Conservation (phyloP, 148 eudicot genomes). For the Nepenthes mirabilis region DNA sequence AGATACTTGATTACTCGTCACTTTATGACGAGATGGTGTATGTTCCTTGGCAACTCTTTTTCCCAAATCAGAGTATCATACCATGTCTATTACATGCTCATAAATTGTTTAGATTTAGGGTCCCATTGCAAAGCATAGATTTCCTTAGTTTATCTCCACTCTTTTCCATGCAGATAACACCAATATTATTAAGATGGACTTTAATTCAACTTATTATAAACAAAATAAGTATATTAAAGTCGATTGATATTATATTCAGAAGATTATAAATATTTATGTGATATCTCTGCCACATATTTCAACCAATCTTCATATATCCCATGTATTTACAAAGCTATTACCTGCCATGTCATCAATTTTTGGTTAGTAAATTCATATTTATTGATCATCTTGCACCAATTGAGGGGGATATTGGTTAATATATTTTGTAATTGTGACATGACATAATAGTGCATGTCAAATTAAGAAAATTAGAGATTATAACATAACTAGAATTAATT, state of each 20-base stretch:
- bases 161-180: conserved; percentile 4
- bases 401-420: conserved; percentile 18
- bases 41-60: neutral
- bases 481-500: no score
- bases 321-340: neutral
- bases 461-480: no score
- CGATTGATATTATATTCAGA: neutral
- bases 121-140: neutral
- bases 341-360: neutral
- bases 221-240: neutral
- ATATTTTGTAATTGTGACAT: no score
- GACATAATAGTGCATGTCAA: no score
- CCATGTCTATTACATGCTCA: neutral
- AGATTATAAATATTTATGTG: neutral
- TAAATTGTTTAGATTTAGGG: neutral
- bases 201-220: neutral
- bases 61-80: neutral
- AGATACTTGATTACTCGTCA: neutral
- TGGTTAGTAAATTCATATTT: neutral
- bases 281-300: neutral
- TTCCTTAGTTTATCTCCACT: neutral
- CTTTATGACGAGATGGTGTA: neutral
- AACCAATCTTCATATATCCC: neutral
- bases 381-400: neutral
- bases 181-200: neutral